Evolutionary conservation across 176 grass and related monocot species (phyloP).

Genomic region (Paspalum notatum): DNA sequence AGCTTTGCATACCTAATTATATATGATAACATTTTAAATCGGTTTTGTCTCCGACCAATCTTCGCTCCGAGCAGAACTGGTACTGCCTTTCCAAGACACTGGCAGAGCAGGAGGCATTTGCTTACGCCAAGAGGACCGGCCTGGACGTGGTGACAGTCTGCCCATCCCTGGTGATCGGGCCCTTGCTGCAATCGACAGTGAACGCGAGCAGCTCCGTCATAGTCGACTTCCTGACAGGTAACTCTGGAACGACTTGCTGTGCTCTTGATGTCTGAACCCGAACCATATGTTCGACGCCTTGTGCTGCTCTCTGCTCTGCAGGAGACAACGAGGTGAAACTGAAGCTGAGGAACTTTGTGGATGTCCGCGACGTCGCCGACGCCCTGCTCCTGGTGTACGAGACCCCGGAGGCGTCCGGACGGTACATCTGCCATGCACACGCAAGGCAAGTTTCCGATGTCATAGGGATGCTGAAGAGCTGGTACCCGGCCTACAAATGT

Average conservation of each 20-base stretch:
- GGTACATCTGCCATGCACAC: constrained; percentile 49
- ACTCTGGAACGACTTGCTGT: too few relatives aligned
- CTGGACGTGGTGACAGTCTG: constrained; percentile 64
- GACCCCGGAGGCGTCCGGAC: constrained; percentile 62
- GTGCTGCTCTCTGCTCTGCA: background rate
- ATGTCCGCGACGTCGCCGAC: constrained; percentile 68
- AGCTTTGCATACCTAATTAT: background rate
- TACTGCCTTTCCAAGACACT: constrained; percentile 64
- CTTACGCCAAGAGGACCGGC: constrained; percentile 46
- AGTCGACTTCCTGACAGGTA: constrained; percentile 67
- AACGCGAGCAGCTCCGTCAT: constrained; percentile 69
- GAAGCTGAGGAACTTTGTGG: constrained; percentile 50
- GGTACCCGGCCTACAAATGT: constrained; percentile 39
- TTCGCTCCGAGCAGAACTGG: constrained; percentile 52
- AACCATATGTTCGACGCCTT: background rate
- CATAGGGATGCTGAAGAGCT: constrained; percentile 51
- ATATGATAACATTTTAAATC: background rate
- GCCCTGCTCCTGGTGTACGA: constrained; percentile 75
- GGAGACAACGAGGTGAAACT: constrained; percentile 37
- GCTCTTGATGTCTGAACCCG: background rate
- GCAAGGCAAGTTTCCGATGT: constrained; percentile 37
- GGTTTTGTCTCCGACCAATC: background rate
- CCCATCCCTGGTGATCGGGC: constrained; percentile 60
- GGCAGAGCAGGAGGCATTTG: constrained; percentile 59
- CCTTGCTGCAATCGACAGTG: constrained; percentile 57